These are phyloP conservation scores for Phaeolepiota aurea DNA, from an alignment of 768 basidiomycete species.

Conservation along the genomic window DNA sequence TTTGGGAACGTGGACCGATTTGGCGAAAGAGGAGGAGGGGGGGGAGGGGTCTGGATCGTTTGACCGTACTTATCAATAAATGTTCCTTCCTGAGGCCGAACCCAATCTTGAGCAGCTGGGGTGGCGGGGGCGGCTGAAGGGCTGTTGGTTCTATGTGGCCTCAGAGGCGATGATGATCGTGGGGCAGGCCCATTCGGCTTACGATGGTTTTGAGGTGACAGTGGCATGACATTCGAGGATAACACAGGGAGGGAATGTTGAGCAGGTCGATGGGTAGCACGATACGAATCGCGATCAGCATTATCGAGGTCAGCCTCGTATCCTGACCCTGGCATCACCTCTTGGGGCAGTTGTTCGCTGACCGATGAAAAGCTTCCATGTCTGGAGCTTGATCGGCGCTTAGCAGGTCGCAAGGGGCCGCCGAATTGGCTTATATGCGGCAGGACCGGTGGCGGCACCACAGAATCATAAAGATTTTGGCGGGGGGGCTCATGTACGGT, in stretches of 20 bases:
- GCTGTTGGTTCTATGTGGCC: constrained; percentile 21
- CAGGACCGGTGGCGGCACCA: constrained; percentile 22
- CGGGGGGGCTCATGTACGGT: constrained; percentile 45
- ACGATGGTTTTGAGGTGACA: constrained; percentile 31
- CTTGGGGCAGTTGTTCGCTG: constrained; percentile 47
- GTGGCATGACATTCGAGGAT: constrained; percentile 15
- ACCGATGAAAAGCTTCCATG: constrained; percentile 68
- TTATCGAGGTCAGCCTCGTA: constrained; percentile 69
- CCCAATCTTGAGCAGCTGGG: constrained; percentile 12
- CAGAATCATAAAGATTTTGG: constrained; percentile 19
- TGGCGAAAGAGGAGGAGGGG: constrained; percentile 40
- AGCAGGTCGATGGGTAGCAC: constrained; percentile 32
- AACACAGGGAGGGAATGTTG: constrained; percentile 13
- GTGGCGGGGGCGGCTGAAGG: constrained; percentile 21
- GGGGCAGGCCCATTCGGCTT: constrained; percentile 22
- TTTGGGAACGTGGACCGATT: constrained; percentile 28
- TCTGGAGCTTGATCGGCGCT: constrained; percentile 46
- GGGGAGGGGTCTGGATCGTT: constrained; percentile 20
- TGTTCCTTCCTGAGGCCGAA: constrained; percentile 9
- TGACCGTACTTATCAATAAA: constrained; percentile 23
- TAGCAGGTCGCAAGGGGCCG: constrained; percentile 38
- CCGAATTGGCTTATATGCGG: constrained; percentile 24
- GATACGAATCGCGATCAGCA: constrained; percentile 39
- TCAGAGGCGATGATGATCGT: constrained; percentile 28
- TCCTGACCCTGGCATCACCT: constrained; percentile 52